Percentiles rank a stretch among this genome's conserved stretches.
phyloP scores from a whole-genome alignment of 2,329 filamentous ascomycete species.

The Orbilia blumenaviensis region DNA sequence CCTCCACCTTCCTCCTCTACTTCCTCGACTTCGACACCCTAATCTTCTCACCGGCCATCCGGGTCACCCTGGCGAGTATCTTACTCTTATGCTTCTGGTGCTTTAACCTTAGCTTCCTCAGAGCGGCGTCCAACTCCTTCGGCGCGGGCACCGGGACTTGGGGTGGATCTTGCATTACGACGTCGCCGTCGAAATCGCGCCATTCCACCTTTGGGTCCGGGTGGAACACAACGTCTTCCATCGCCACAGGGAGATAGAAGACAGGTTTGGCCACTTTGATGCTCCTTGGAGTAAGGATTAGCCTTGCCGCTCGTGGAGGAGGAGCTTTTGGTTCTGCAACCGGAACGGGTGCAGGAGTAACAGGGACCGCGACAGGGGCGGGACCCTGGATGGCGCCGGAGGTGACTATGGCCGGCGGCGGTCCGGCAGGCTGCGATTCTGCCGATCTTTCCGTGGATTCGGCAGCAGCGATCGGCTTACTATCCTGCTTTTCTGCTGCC shows the following conservation, averaged over 20 bases:
- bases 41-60: slow-evolving; percentile 23
- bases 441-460: background rate
- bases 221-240: slow-evolving; percentile 27
- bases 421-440: background rate
- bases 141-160: background rate
- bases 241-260: slow-evolving; percentile 16
- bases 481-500: background rate
- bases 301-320: background rate
- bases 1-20: too few species aligned
- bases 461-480: slow-evolving; percentile 1
- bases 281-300: background rate
- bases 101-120: slow-evolving; percentile 16
- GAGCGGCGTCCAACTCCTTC: slow-evolving; percentile 8
- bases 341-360: background rate
- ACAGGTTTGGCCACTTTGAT: background rate
- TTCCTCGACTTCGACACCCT: slow-evolving; percentile 3
- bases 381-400: background rate
- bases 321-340: background rate
- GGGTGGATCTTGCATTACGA: slow-evolving; percentile 25
- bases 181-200: slow-evolving; percentile 41
- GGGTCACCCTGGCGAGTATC: slow-evolving; percentile 6
- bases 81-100: slow-evolving; percentile 20
- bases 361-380: background rate
- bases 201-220: background rate
- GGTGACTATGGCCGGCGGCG: background rate